A percentile compares a stretch with the other conserved stretches of the same genome.
Evolutionary conservation across 1,284 basidiomycete genomes (phyloP).

Genomic region (Pseudozyma pruni): DNA sequence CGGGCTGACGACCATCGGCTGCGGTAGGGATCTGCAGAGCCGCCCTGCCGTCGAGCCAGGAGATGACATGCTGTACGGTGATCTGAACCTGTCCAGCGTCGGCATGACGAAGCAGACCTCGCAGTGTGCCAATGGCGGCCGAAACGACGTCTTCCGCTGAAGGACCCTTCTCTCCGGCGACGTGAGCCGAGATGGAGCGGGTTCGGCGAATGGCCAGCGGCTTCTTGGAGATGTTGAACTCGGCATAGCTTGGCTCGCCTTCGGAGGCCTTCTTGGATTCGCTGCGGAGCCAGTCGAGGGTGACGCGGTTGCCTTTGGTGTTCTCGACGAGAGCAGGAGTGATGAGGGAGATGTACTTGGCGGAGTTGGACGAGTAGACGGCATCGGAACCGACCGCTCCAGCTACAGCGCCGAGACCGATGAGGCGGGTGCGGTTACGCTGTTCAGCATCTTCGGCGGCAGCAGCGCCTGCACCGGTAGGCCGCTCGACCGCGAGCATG

Average conservation of each 20-base stretch:
- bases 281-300: slow-evolving; percentile 75
- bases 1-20: slow-evolving; percentile 23
- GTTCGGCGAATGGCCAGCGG: slow-evolving; percentile 82
- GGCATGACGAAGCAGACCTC: slow-evolving; percentile 79
- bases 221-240: slow-evolving; percentile 78
- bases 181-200: slow-evolving; percentile 84
- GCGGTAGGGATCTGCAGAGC: slow-evolving; percentile 20
- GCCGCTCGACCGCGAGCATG: slow-evolving; percentile 69
- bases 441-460: slow-evolving; percentile 42
- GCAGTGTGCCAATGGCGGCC: slow-evolving; percentile 78
- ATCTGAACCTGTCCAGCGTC: slow-evolving; percentile 79
- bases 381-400: slow-evolving; percentile 86
- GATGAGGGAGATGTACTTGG: slow-evolving; percentile 77
- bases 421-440: slow-evolving; percentile 77
- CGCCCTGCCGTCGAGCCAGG: slow-evolving; percentile 58
- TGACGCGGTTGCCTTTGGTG: slow-evolving; percentile 73
- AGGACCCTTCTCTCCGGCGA: slow-evolving; percentile 88
- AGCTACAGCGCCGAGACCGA: slow-evolving; percentile 84
- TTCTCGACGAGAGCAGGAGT: slow-evolving; percentile 80
- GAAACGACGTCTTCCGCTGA: slow-evolving; percentile 78
- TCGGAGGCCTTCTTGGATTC: slow-evolving; percentile 77
- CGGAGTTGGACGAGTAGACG: slow-evolving; percentile 82
- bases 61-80: slow-evolving; percentile 76
- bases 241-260: slow-evolving; percentile 74
- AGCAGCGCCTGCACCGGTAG: slow-evolving; percentile 17